These are phyloP conservation scores for Alternaria alternata DNA, from an alignment of 2,329 filamentous ascomycete genomes.

Conservation along the genomic window DNA sequence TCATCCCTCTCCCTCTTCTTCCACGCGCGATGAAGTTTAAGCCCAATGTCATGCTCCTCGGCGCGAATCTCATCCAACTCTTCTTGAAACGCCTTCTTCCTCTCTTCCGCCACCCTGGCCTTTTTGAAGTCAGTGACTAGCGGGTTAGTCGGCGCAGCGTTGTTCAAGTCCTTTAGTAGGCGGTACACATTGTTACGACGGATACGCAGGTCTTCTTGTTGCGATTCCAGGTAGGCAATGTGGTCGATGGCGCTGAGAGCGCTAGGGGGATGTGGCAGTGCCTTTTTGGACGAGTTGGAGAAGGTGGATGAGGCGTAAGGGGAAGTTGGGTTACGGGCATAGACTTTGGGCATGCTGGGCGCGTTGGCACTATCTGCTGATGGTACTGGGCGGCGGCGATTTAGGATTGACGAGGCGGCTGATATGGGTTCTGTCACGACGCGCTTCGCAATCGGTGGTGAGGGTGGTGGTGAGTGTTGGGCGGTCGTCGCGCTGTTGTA, in stretches of 20 bases:
- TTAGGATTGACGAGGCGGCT: conserved; percentile 40
- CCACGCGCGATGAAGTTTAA: conserved; percentile 52
- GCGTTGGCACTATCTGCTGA: conserved; percentile 41
- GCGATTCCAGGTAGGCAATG: conserved; percentile 49
- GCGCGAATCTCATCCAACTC: conserved; percentile 49
- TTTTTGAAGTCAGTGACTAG: conserved; percentile 49
- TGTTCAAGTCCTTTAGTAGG: conserved; percentile 47
- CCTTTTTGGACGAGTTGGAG: conserved; percentile 47
- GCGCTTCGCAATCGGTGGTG: conserved; percentile 47
- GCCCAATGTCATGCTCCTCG: conserved; percentile 51
- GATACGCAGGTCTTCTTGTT: conserved; percentile 50
- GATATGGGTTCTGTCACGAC: conserved; percentile 38
- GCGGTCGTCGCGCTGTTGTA: conserved; percentile 50
- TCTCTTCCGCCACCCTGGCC: conserved; percentile 44
- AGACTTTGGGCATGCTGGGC: conserved; percentile 23
- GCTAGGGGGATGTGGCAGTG: conserved; percentile 48
- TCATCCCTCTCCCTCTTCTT: conserved; percentile 51
- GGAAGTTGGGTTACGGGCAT: conserved; percentile 6
- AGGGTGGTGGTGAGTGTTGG: conserved; percentile 54
- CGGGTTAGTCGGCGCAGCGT: conserved; percentile 48
- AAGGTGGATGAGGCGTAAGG: conserved; percentile 25
- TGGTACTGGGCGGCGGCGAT: conserved; percentile 43
- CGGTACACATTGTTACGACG: conserved; percentile 50
- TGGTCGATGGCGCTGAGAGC: conserved; percentile 46
- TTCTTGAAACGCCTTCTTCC: conserved; percentile 48